Evolutionary conservation across 2,329 filamentous ascomycete genomes (phyloP).

Genomic region (Elsinoe australis): DNA sequence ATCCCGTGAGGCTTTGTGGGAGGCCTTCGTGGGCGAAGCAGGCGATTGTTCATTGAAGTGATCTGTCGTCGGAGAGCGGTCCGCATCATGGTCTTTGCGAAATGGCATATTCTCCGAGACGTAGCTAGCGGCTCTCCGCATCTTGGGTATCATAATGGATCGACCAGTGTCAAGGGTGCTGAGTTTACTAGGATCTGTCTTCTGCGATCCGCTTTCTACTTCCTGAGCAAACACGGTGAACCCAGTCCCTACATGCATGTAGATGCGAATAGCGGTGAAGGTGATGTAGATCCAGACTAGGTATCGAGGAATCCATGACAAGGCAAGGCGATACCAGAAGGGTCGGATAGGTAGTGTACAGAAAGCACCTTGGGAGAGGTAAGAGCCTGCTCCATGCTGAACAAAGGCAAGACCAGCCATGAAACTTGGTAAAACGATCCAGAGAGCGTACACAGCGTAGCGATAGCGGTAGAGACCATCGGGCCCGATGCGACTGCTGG

Average conservation of each 20-base stretch:
- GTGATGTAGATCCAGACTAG: conserved; percentile 59
- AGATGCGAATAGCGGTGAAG: conserved; percentile 60
- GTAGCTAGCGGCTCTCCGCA: conserved; percentile 1
- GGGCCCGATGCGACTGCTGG: conserved; percentile 36
- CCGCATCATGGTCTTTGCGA: neutral
- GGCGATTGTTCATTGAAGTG: conserved; percentile 1
- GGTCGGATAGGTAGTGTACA: conserved; percentile 62
- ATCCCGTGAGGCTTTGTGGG: conserved; percentile 5
- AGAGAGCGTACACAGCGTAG: conserved; percentile 50
- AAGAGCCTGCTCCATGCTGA: conserved; percentile 44
- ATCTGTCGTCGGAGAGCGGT: neutral
- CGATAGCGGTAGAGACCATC: conserved; percentile 64
- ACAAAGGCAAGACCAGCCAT: conserved; percentile 58
- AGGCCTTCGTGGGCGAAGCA: conserved; percentile 4
- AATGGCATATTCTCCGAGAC: conserved; percentile 3
- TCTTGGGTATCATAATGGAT: neutral
- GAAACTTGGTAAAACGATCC: conserved; percentile 51
- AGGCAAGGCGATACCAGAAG: conserved; percentile 59
- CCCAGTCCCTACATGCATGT: conserved; percentile 53
- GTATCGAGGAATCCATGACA: conserved; percentile 69
- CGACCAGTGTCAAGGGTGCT: conserved; percentile 4
- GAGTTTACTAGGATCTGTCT: neutral
- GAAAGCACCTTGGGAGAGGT: conserved; percentile 56
- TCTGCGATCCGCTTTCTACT: conserved; percentile 22
- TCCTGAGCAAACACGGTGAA: conserved; percentile 35